Conservation (phyloP, 148 eudicot genomes). For the Vaccinium corymbosum region DNA sequence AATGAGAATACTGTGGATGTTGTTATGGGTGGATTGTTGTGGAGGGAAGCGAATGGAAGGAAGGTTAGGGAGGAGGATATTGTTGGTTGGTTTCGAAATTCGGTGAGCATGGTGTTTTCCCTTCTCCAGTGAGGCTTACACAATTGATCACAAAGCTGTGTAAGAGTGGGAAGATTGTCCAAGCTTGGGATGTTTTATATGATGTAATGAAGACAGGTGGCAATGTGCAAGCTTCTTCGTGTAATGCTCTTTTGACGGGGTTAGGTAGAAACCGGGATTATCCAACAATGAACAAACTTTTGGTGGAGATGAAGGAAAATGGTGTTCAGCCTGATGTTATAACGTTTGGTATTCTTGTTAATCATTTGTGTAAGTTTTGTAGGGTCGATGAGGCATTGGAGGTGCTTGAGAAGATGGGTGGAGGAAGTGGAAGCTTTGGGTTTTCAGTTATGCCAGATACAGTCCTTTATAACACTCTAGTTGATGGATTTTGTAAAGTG, state of each 20-base stretch:
- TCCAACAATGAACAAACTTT: conserved; percentile 41
- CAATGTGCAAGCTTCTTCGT: conserved; percentile 36
- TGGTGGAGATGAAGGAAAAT: conserved; percentile 69
- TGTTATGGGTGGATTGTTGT: conserved; percentile 39
- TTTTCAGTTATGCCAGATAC: conserved; percentile 54
- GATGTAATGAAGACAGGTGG: conserved; percentile 48
- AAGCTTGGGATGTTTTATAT: conserved; percentile 50
- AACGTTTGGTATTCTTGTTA: conserved; percentile 59
- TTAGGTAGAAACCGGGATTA: conserved; percentile 39
- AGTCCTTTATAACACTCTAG: conserved; percentile 62
- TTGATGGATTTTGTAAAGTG: conserved; percentile 75
- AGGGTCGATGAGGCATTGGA: conserved; percentile 58
- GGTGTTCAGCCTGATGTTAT: conserved; percentile 46
- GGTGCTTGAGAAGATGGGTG: conserved; percentile 51
- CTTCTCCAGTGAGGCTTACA: conserved; percentile 31
- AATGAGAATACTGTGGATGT: conserved; percentile 33
- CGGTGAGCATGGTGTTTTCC: conserved; percentile 34
- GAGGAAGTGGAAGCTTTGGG: conserved; percentile 41
- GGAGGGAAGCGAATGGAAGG: conserved; percentile 27
- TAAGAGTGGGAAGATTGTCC: conserved; percentile 31
- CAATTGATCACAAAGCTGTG: conserved; percentile 42
- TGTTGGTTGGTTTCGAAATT: conserved; percentile 39
- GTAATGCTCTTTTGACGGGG: conserved; percentile 59
- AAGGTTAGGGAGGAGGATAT: conserved; percentile 34
- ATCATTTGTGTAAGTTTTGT: conserved; percentile 51